Evolutionary conservation across 768 basidiomycete species (phyloP), one percentile per base, ranked within the genome.

Genomic region (Strobilomyces echinocephalus): DNA sequence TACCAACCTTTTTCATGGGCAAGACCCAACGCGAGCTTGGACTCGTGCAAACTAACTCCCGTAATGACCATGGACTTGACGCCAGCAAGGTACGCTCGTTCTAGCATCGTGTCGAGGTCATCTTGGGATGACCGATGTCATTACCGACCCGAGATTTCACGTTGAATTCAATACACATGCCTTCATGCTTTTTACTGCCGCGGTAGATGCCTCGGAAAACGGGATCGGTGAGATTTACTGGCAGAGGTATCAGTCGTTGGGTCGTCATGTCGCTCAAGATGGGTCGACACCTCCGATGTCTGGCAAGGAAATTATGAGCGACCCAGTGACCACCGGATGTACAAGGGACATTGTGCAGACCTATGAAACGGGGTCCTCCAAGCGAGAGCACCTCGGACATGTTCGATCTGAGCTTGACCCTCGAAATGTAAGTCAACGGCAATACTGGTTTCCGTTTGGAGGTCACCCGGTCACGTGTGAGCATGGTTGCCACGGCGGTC

Each of bases 11-110:
- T 72, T 60, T 81, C 63, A 49, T 74, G 72, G 4, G 89, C 87
- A n/a, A 92, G 71, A 31, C 69, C 63, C 42, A 91, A 55, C 0
- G 87, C 87, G 8, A 77, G 67, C 52, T 69, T 69, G 9, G 85
- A 86, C 60, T 91, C 88, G 6, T 68, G 64, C 31, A 91, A 69
- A 47, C 82, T 85, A 2, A 83, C 83, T 0, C 90, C 89, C 2
- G 90, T 91, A 44, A 93, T 79, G 62, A 92, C 80, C 75, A 88
- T 84, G 18, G 78, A 79, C 56, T 77, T 76, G 15, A 91, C 81
- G 1, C 87, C 86, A 4, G 84, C 83, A 8, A 66, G 66, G 34
- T 69, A 70, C 0, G 85, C 77, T 50, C 90, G 77, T 16, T 71
- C 67, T 11, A 90, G 61, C 57, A 93, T 73, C 15, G 72, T 71